Conservation (phyloP, 306 rosid species). For the Fragaria iinumae region DNA sequence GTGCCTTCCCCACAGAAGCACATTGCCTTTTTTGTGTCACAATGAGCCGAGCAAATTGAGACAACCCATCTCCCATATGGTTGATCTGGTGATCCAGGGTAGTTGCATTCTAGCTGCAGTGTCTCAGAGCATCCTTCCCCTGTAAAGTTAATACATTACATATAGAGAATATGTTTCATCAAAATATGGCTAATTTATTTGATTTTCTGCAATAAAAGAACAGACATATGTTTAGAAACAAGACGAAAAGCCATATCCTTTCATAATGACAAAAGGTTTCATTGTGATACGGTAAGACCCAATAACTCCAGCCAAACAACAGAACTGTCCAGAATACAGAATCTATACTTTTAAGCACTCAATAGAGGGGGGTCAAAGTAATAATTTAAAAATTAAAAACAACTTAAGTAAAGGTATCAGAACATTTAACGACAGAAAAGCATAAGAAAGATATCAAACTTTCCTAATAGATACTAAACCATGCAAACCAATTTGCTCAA, state of each 20-base stretch:
- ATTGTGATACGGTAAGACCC: background rate
- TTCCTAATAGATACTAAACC: background rate
- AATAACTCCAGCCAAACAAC: conserved; percentile 2
- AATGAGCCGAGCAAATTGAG: conserved; percentile 82
- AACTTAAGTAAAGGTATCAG: background rate
- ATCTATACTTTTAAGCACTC: background rate
- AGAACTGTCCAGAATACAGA: background rate
- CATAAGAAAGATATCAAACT: background rate
- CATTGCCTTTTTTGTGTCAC: conserved; percentile 93
- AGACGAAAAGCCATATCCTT: background rate
- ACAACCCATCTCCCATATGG: conserved; percentile 92
- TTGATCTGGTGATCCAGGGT: conserved; percentile 42
- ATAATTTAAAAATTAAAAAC: background rate
- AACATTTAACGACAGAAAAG: background rate
- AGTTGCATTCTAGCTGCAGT: conserved; percentile 69
- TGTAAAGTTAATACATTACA: conserved; percentile 32
- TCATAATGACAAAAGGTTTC: conserved; percentile 10
- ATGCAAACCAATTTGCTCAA: background rate
- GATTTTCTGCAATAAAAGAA: background rate
- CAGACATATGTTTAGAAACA: background rate
- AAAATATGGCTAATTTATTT: conserved; percentile 5
- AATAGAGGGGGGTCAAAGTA: background rate
- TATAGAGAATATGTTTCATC: conserved; percentile 19
- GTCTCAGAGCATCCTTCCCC: conserved; percentile 80
- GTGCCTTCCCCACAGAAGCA: conserved; percentile 99